Evolutionary conservation across 768 basidiomycete species (phyloP), one percentile per base, ranked within the genome.

Genomic region (Agaricus blazei): DNA sequence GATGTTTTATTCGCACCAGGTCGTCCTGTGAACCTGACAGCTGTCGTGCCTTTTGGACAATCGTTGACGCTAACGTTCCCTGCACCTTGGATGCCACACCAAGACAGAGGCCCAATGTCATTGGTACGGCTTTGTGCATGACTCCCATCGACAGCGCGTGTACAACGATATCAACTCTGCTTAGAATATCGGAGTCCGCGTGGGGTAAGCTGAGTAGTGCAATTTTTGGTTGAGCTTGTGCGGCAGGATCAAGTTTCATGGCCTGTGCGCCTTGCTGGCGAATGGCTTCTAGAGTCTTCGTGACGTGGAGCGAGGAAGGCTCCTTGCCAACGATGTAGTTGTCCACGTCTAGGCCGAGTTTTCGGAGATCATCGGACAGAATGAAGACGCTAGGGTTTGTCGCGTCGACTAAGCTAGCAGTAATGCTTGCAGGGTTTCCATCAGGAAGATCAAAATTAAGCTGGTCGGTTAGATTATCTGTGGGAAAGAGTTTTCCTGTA

Each of bases 371-470:
- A 0, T 66, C 57, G 3, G 73, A 67, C 34, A 67, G 52, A 60
- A 88, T 73, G 67, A 90, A 83, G 14, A 90, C 79, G 5, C 82
- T 85, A 0, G 88, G 88, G 64, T 90, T 89, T 14, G 88, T 85
- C 1, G 87, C 87, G 62, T 90, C 88, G 11, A 90, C 77, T 8
- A 85, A 73, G 9, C 85, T 86, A 1, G 72, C 76, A 41, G 65
- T 66, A 51, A 80, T 56, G 23, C 53, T 59, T 28, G 41, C 43
- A 2, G 44, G 26, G 27, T 15, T 24, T 43, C 41, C 48, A 44
- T 42, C 54, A 8, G 59, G 49, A n/a, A 79, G 61, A 29, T 70
- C 58, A 38, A 88, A 64, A 3, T 52, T 36, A 31, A 56, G 48
- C 11, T 34, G 48, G 60, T 87, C 81, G 4, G 69, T 58, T 0